A percentile compares a stretch with the other conserved stretches of the same genome.
Evolutionary conservation across 192 early-diverging fungal genomes (phyloP).

Genomic region (Coemansia reversa): DNA sequence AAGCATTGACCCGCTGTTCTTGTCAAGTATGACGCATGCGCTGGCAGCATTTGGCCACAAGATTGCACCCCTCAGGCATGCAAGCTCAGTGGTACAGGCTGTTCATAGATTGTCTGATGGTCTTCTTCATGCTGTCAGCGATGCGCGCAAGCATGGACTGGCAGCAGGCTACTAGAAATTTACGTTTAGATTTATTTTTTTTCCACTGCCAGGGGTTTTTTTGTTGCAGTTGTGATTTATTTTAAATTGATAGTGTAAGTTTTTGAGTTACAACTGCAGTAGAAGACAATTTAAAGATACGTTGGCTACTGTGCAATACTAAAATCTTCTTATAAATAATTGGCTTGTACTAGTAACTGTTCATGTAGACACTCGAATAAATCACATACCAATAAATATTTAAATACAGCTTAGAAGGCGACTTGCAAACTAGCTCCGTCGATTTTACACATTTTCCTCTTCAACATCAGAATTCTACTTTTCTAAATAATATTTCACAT

Average conservation of each 20-base stretch:
- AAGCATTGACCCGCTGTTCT: slow-evolving; percentile 53
- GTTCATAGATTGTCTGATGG: slow-evolving; percentile 51
- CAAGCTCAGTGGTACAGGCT: slow-evolving; percentile 59
- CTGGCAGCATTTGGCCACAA: slow-evolving; percentile 50
- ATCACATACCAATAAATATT: neutral
- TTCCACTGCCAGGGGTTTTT: neutral
- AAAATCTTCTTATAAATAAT: too few species aligned
- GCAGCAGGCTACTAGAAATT: slow-evolving; percentile 56
- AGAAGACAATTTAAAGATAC: neutral
- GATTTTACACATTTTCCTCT: neutral
- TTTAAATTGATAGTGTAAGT: neutral
- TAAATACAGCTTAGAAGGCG: neutral
- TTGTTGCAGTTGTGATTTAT: neutral
- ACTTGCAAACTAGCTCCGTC: neutral
- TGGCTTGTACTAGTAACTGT: too few species aligned
- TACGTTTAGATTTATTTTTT: neutral
- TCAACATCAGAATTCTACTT: neutral
- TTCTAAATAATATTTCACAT: neutral
- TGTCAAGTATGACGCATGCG: slow-evolving; percentile 22
- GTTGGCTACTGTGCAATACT: too few species aligned
- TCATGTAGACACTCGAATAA: neutral
- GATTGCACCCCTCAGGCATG: slow-evolving; percentile 32
- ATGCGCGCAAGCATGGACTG: slow-evolving; percentile 63
- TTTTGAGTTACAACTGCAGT: neutral
- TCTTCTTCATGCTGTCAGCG: slow-evolving; percentile 59